A percentile compares a stretch with the other conserved stretches of the same genome.
phyloP scores from a whole-genome alignment of 345 rosid species.

The Jatropha curcas region DNA sequence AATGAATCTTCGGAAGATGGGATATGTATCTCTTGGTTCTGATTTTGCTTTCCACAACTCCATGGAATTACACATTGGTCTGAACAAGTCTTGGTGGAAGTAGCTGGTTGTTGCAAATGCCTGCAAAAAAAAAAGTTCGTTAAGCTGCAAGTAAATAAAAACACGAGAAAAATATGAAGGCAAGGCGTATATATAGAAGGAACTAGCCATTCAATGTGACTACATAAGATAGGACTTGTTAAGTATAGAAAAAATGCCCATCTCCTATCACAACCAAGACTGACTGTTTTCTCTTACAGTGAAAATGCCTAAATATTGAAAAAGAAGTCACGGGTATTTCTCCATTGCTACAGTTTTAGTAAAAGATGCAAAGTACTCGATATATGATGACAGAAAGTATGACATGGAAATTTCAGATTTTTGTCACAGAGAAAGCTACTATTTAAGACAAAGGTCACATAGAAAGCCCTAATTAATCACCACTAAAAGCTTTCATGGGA shows the following conservation, averaged over 20 bases:
- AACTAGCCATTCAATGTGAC: neutral
- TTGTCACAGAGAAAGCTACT: neutral
- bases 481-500: neutral
- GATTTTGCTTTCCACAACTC: neutral
- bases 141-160: neutral
- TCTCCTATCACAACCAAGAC: neutral
- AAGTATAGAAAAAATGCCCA: neutral
- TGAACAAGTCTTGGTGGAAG: neutral
- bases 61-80: neutral
- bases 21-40: neutral
- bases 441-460: neutral
- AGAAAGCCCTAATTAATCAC: neutral
- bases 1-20: neutral
- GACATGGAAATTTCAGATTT: neutral
- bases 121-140: slow-evolving; percentile 15
- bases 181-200: too few relatives aligned
- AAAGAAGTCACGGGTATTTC: too few relatives aligned
- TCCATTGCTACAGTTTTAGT: too few relatives aligned
- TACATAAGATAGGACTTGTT: neutral
- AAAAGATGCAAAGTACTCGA: too few relatives aligned
- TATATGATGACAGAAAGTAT: too few relatives aligned
- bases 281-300: too few relatives aligned
- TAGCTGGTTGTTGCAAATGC: neutral
- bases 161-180: neutral
- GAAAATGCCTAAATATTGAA: neutral